Conservation (phyloP, 495 filamentous ascomycete genomes). For the Lepidopterella palustris region DNA sequence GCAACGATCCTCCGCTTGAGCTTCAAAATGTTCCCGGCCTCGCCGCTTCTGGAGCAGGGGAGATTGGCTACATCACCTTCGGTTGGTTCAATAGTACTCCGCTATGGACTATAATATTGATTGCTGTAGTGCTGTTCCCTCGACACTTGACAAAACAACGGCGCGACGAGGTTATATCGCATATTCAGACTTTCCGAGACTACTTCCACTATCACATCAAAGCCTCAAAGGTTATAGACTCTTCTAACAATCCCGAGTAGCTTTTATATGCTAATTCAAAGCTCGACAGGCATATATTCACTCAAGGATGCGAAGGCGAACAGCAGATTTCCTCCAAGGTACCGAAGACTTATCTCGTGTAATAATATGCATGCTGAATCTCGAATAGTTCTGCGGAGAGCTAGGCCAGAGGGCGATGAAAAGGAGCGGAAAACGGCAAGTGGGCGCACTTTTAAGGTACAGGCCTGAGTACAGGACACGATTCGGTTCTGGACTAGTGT, state of each 20-base stretch:
- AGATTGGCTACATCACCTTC: constrained; percentile 96
- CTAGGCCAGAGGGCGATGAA: constrained; percentile 89
- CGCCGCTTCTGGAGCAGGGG: constrained; percentile 59
- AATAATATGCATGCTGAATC: constrained; percentile 31
- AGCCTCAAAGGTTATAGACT: constrained; percentile 69
- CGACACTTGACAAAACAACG: constrained; percentile 84
- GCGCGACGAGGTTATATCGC: constrained; percentile 89
- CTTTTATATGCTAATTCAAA: background rate
- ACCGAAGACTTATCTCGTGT: constrained; percentile 7
- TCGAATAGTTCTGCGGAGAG: constrained; percentile 66
- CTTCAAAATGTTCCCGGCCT: constrained; percentile 80
- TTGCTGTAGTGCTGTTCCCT: constrained; percentile 75
- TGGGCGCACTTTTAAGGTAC: constrained; percentile 85
- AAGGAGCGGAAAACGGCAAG: constrained; percentile 98
- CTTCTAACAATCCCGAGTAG: background rate
- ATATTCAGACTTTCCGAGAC: constrained; percentile 99
- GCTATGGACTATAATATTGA: constrained; percentile 6
- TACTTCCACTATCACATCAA: constrained; percentile 99
- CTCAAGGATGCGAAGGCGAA: constrained; percentile 91
- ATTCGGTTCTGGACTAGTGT: too few relatives aligned
- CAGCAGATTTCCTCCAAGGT: constrained; percentile 97
- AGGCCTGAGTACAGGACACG: too few relatives aligned
- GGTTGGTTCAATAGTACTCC: constrained; percentile 49
- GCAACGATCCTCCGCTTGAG: constrained; percentile 90
- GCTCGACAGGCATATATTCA: constrained; percentile 80